phyloP scores from a whole-genome alignment of 768 basidiomycete genomes.

The Austroboletus eburneus region DNA sequence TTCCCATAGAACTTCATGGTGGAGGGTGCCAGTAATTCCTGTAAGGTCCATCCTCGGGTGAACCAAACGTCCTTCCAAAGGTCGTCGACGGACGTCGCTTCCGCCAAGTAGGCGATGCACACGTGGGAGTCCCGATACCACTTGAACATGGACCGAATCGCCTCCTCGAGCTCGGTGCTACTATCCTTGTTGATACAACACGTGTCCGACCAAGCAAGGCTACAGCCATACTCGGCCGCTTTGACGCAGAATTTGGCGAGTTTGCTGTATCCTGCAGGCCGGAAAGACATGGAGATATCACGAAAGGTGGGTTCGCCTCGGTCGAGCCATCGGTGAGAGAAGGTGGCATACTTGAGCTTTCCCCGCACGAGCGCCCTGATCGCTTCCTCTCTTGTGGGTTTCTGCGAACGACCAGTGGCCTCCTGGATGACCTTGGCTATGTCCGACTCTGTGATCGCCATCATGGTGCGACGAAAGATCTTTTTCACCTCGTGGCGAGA shows the following conservation, averaged over 20 bases:
- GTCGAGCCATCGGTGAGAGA: slow-evolving; percentile 30
- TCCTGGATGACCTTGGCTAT: slow-evolving; percentile 16
- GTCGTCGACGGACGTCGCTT: slow-evolving; percentile 25
- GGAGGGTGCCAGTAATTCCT: slow-evolving; percentile 26
- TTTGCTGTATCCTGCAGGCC: slow-evolving; percentile 25
- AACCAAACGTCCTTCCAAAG: slow-evolving; percentile 27
- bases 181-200: slow-evolving; percentile 34
- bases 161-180: slow-evolving; percentile 33
- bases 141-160: slow-evolving; percentile 32
- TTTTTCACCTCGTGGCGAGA: slow-evolving; percentile 30
- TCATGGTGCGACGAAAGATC: slow-evolving; percentile 25
- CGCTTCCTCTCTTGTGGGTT: slow-evolving; percentile 17
- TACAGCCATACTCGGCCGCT: slow-evolving; percentile 27
- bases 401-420: slow-evolving; percentile 17
- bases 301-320: slow-evolving; percentile 24
- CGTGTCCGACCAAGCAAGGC: slow-evolving; percentile 34
- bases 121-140: slow-evolving; percentile 27
- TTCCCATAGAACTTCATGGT: slow-evolving; percentile 29
- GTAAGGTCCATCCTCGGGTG: slow-evolving; percentile 31
- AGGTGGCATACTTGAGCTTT: slow-evolving; percentile 26
- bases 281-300: too few relatives aligned
- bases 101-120: slow-evolving; percentile 30
- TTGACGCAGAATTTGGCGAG: slow-evolving; percentile 24
- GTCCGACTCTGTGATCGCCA: slow-evolving; percentile 23
- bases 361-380: slow-evolving; percentile 17